Evolutionary conservation across 2,329 filamentous ascomycete genomes (phyloP).

Genomic region (Fusarium sp.): DNA sequence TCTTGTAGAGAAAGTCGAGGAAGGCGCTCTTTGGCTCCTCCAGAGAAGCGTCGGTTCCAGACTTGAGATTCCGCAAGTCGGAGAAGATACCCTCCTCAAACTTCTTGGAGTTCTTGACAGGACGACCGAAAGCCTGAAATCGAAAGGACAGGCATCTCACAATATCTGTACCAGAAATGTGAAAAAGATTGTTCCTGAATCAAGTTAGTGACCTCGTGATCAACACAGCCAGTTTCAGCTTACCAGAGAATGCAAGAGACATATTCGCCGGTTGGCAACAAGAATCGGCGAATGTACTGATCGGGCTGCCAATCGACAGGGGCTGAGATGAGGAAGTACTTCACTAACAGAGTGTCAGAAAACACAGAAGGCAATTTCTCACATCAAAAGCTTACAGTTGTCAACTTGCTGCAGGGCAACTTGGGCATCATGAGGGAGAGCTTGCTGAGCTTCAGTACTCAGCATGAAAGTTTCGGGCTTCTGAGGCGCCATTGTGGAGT

Average conservation of each 20-base stretch:
- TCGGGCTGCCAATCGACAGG: constrained; percentile 97
- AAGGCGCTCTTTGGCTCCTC: constrained; percentile 99
- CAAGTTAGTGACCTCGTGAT: constrained; percentile 2
- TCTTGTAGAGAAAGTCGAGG: constrained; percentile 99
- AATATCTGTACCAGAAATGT: constrained; percentile 98
- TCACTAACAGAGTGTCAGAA: constrained; percentile 67
- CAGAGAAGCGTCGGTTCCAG: constrained; percentile 95
- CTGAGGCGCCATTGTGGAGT: constrained; percentile 89
- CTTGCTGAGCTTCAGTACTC: constrained; percentile 95
- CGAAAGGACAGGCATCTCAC: constrained; percentile 97
- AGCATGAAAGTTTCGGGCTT: constrained; percentile 99
- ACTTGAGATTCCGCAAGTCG: constrained; percentile 96
- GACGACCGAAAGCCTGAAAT: constrained; percentile 97
- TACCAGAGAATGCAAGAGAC: constrained; percentile 96
- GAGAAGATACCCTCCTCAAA: constrained; percentile 99
- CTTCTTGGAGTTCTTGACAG: constrained; percentile 99
- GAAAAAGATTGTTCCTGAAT: constrained; percentile 86
- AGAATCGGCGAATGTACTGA: constrained; percentile 94
- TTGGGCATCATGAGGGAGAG: constrained; percentile 93
- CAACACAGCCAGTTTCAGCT: neutral
- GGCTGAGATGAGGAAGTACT: constrained; percentile 99
- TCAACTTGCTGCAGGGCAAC: constrained; percentile 98
- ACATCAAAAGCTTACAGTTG: constrained; percentile 73
- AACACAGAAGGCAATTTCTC: constrained; percentile 13
- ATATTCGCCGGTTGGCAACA: constrained; percentile 97